Base-by-base conservation (phyloP, 805 yeast genomes). In the Myxozyma neotropica region DNA sequence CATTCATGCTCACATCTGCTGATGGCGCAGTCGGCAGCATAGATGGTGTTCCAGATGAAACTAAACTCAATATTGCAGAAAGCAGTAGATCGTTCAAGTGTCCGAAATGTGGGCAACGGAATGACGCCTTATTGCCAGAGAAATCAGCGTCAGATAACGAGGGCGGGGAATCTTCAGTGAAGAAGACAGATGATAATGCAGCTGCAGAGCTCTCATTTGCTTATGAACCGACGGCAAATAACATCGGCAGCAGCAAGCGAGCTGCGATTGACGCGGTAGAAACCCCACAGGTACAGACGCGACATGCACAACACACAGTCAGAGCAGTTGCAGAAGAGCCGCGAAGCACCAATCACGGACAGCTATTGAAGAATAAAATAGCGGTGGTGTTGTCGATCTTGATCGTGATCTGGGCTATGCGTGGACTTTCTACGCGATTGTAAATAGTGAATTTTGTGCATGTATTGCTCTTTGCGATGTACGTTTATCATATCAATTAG, bases 21-120 rank as follows among this genome's bases (percentile, higher is more conserved):
- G 61, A 53, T 15, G 65, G 65, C 12, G 65, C 65, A 7, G 57
- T 60, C 8, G 65, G 65, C 4, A 58, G 65, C 13, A 38, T 61
- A 35, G 64, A 59, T 24, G 58, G 58, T 23, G 65, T 61, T 1
- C 57, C 64, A 2, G 64, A 61, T 4, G 64, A 54, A 2, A 58
- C 53, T 13, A 48, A 44, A 47, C 52, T 51, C 12, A 43, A 55
- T 15, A 59, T 61, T 21, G 65, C 65, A 13, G 44, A 42, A 19
- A 51, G 31, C 27, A 61, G 65, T 17, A 31, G 53, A 17, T 26
- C 40, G 17, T 58, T 52, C 33, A 40, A 17, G 54, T 45, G 43
- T 31, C 26, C 48, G 2, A 59, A 59, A 21, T 51, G 63, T 49
- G 33, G 31, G 1, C 31, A 21, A n/a, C 31, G 40, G 19, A 58